Conservation (phyloP, 2,329 filamentous ascomycete genomes). For the Teratosphaeria destructans region DNA sequence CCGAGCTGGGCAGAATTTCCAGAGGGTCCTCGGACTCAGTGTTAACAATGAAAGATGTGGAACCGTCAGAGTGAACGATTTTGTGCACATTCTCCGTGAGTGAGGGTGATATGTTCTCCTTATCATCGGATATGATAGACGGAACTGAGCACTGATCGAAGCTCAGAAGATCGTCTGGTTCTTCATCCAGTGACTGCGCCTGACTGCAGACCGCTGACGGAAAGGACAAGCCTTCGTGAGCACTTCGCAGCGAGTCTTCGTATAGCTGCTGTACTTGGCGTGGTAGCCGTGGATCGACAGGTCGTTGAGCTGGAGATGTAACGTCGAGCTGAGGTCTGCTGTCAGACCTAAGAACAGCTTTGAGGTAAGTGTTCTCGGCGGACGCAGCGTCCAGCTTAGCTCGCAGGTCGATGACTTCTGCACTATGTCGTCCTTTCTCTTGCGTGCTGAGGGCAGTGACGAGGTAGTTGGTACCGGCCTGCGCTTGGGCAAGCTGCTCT, state of each 20-base stretch:
- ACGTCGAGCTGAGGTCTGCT: neutral
- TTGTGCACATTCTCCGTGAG: neutral
- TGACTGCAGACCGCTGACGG: neutral
- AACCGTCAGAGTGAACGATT: neutral
- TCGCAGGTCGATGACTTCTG: neutral
- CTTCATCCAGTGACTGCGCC: neutral
- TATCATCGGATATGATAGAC: neutral
- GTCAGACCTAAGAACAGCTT: neutral
- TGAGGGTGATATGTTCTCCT: neutral
- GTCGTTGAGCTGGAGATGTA: neutral
- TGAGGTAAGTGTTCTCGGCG: slow-evolving; percentile 3
- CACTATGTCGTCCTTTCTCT: neutral
- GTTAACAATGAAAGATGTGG: neutral
- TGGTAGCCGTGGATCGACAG: neutral
- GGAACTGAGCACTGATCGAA: neutral
- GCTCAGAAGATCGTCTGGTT: neutral
- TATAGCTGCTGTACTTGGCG: neutral
- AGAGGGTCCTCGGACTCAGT: neutral
- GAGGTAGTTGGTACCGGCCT: slow-evolving; percentile 11
- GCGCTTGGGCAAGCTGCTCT: slow-evolving; percentile 15
- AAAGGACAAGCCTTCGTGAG: neutral
- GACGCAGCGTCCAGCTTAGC: slow-evolving; percentile 1
- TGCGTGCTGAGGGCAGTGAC: slow-evolving; percentile 6
- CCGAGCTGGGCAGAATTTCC: neutral
- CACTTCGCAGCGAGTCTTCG: neutral